These are phyloP conservation scores for Plasmodium cynomolgi DNA, from an alignment of 169 alveolate genomes.

Conservation along the genomic window DNA sequence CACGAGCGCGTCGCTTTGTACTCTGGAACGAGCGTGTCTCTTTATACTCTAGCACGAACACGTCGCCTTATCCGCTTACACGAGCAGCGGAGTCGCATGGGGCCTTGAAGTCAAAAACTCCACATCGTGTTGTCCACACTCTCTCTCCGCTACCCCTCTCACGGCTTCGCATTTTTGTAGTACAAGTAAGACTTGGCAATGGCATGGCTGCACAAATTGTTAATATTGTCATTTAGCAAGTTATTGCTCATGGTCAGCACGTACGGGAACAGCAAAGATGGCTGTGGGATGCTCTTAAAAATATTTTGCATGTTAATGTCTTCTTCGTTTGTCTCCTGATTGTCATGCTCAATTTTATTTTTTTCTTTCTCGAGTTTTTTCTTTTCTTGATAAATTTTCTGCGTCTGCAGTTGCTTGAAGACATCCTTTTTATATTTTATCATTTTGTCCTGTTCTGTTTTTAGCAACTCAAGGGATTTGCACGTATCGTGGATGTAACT, in stretches of 20 bases:
- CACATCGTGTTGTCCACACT: background rate
- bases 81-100: background rate
- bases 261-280: slow-evolving; percentile 54
- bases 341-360: slow-evolving; percentile 62
- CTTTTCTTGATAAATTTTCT: slow-evolving; percentile 63
- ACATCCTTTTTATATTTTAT: slow-evolving; percentile 69
- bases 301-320: slow-evolving; percentile 45
- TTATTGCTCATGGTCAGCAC: slow-evolving; percentile 72
- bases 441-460: slow-evolving; percentile 68
- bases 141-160: background rate
- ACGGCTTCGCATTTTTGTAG: slow-evolving; percentile 65
- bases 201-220: slow-evolving; percentile 73
- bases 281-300: slow-evolving; percentile 69
- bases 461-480: slow-evolving; percentile 39
- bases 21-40: background rate
- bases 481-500: slow-evolving; percentile 49
- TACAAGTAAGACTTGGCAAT: slow-evolving; percentile 66
- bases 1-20: background rate
- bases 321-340: slow-evolving; percentile 64
- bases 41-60: too few species aligned
- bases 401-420: slow-evolving; percentile 69
- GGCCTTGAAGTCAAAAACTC: background rate
- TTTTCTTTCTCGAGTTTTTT: slow-evolving; percentile 63
- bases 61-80: too few species aligned
- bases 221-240: slow-evolving; percentile 51